A percentile compares a stretch with the other conserved stretches of the same genome.
phyloP scores from a whole-genome alignment of 1,284 basidiomycete genomes.

The Tilletia indica region DNA sequence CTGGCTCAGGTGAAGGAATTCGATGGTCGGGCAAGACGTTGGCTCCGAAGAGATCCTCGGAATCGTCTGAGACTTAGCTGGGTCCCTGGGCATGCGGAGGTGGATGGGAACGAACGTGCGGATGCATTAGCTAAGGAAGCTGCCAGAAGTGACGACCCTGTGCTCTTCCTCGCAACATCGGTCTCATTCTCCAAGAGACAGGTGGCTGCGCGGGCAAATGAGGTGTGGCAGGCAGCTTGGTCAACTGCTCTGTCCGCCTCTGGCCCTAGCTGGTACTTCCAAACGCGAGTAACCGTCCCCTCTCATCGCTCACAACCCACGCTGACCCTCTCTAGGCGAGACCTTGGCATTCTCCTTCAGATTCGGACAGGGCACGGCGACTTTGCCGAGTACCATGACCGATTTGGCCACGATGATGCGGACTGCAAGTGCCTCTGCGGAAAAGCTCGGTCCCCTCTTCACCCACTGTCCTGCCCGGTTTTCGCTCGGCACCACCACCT shows the following conservation, averaged over 20 bases:
- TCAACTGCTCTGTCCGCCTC: neutral
- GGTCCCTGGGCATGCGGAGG: neutral
- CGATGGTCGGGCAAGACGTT: neutral
- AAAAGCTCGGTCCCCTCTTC: neutral
- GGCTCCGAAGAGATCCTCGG: neutral
- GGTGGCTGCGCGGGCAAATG: neutral
- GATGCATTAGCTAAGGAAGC: neutral
- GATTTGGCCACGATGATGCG: neutral
- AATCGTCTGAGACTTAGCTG: neutral
- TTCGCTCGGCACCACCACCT: neutral
- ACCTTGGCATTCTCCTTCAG: neutral
- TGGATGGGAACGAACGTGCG: neutral
- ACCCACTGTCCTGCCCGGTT: neutral
- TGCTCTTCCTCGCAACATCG: neutral
- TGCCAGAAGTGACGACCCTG: neutral
- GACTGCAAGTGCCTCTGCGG: neutral
- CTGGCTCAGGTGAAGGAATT: neutral
- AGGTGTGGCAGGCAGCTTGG: neutral
- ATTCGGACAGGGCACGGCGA: neutral
- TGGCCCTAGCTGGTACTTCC: neutral
- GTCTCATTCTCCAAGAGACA: neutral
- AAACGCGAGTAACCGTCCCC: neutral
- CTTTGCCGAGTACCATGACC: neutral
- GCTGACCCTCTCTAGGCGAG: neutral
- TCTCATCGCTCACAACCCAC: neutral